phyloP scores from a whole-genome alignment of 352 stramenopile genomes.

The Pythium sp. region DNA sequence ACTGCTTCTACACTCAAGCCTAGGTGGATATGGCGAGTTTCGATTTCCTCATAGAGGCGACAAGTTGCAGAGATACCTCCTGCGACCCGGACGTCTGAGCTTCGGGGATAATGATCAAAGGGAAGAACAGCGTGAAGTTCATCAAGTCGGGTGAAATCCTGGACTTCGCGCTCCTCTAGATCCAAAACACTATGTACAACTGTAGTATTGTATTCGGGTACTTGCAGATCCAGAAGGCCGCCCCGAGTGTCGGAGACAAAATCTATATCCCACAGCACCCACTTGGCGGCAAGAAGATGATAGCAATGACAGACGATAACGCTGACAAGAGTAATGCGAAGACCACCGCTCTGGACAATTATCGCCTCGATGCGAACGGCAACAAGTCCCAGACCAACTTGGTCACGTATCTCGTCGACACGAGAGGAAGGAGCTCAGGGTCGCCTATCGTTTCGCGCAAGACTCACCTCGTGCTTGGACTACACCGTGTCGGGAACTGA shows the following conservation, averaged over 20 bases:
- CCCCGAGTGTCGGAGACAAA: constrained; percentile 37
- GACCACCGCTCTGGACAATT: too few species aligned
- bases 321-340: too few species aligned
- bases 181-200: constrained; percentile 22
- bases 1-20: constrained; percentile 32
- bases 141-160: constrained; percentile 25
- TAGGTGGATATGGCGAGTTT: constrained; percentile 22
- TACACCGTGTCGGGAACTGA: background rate
- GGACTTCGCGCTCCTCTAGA: constrained; percentile 64
- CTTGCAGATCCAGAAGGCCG: constrained; percentile 36
- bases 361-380: background rate
- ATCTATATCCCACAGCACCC: constrained; percentile 64
- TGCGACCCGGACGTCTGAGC: too few species aligned
- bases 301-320: background rate
- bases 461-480: background rate
- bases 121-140: too few species aligned
- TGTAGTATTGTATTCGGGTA: constrained; percentile 34
- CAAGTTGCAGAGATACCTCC: too few species aligned
- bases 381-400: background rate
- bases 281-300: constrained; percentile 46
- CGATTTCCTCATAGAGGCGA: too few species aligned
- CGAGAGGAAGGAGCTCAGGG: background rate
- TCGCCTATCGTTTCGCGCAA: background rate
- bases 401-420: background rate
- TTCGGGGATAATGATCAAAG: too few species aligned